Percentiles rank a stretch among this genome's conserved stretches.
These are phyloP conservation scores for Polytrichum formosum DNA, from an alignment of 225 moss, liverwort and hornwort species.

Conservation along the genomic window DNA sequence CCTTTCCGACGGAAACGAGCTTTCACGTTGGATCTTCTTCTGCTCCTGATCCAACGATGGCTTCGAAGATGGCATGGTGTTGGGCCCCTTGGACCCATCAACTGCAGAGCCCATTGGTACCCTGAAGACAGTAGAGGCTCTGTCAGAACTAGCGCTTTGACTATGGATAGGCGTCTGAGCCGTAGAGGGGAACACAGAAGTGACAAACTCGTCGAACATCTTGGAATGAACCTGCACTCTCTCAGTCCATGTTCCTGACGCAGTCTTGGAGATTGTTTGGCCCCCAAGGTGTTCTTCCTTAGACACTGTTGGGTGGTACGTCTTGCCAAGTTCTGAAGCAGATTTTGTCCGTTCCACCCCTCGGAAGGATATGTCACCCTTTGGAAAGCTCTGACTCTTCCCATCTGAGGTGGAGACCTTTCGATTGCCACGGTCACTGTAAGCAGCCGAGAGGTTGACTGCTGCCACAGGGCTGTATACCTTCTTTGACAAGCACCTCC, in stretches of 20 bases:
- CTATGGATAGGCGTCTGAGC: conserved; percentile 23
- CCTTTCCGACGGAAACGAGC: neutral
- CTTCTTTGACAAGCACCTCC: conserved; percentile 42
- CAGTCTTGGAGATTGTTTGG: conserved; percentile 16
- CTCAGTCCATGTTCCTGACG: conserved; percentile 32
- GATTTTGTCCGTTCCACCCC: conserved; percentile 12
- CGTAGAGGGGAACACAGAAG: conserved; percentile 18
- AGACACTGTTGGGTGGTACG: neutral
- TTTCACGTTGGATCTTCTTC: conserved; percentile 10
- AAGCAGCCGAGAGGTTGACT: conserved; percentile 14
- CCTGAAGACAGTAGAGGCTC: conserved; percentile 3
- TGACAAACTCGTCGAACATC: conserved; percentile 31
- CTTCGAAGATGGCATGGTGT: neutral
- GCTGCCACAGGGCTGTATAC: conserved; percentile 21
- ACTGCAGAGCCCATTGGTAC: neutral
- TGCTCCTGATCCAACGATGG: conserved; percentile 9
- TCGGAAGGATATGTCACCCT: neutral
- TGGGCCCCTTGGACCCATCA: neutral
- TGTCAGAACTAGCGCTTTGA: conserved; percentile 11
- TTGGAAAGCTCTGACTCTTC: conserved; percentile 6
- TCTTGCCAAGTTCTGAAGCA: conserved; percentile 23
- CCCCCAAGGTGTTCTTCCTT: conserved; percentile 12
- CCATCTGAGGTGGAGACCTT: conserved; percentile 17
- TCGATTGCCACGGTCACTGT: conserved; percentile 13
- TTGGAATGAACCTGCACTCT: conserved; percentile 32